Evolutionary conservation across 805 yeast species (phyloP), one percentile per base, ranked within the genome.

Genomic region (Ogataea zsoltii): DNA sequence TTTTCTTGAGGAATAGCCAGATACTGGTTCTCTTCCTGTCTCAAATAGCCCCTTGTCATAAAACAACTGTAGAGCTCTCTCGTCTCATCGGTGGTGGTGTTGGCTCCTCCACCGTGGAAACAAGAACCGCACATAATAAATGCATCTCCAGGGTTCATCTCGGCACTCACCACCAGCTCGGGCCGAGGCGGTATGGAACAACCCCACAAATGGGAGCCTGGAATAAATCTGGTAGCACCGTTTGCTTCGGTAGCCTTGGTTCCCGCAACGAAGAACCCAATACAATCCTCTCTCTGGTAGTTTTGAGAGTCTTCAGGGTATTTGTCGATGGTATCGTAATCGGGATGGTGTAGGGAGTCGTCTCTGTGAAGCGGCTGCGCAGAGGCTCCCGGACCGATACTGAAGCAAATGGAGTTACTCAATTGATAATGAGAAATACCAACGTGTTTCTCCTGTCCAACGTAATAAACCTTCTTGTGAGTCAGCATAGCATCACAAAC

Each of bases 331-430:
- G 45, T 49, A 13, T 41, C 40, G 46, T 44, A 33, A 38, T 51
- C 57, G 13, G 40, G 40, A 41, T 61, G 64, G 45, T 58, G 61
- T 10, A 52, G 35, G 49, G 51, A 50, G 46, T 61, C 66, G 31
- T 61, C 66, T 12, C 66, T 48, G 42, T 60, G 64, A 16, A 52
- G 51, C 29, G 51, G 53, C 43, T 61, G 66, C 32, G 56, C 57
- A 15, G 47, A 37, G 12, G 63, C 61, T 19, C 64, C 63, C 5
- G 63, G 58, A 7, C 63, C 62, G 29, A 60, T 59, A 18, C 49
- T 46, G 50, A 54, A 61, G 12, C 55, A 45, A 29, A 58, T 58
- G 10, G 55, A 42, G 16, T 60, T 56, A 41, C 55, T 54, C 38
- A 52, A 33, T 23, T 60, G 62, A 32, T 54, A 50, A 16, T 51